These are phyloP conservation scores for Schizochytrium sp. DNA, from an alignment of 108 stramenopile genomes.

Conservation along the genomic window DNA sequence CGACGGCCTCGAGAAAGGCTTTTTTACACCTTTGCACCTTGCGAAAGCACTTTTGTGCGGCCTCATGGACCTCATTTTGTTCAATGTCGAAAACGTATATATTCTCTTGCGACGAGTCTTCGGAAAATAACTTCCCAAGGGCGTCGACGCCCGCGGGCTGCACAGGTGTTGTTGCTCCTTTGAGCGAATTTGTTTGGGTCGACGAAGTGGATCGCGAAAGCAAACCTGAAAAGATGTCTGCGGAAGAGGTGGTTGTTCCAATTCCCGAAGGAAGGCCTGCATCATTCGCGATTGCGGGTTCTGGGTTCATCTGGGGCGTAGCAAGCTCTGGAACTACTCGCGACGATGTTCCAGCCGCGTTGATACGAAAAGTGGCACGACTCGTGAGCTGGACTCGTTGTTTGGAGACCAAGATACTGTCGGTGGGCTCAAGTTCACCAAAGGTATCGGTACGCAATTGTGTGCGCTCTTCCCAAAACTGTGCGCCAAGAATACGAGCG, in stretches of 20 bases:
- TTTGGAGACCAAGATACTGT: neutral
- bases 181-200: neutral
- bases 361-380: neutral
- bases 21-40: neutral
- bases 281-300: too few relatives aligned
- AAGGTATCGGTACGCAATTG: neutral
- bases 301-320: too few relatives aligned
- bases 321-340: too few relatives aligned
- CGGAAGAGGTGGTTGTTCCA: too few relatives aligned
- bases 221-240: too few relatives aligned
- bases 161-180: neutral
- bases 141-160: neutral
- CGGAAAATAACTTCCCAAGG: neutral
- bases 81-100: neutral
- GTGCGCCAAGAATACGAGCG: neutral
- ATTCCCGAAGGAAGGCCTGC: too few relatives aligned
- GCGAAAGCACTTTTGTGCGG: neutral
- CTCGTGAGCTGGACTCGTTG: neutral
- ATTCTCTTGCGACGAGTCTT: neutral
- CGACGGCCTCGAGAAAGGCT: neutral
- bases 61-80: neutral
- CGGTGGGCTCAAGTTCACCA: neutral
- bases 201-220: too few relatives aligned
- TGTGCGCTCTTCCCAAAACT: neutral
- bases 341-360: too few relatives aligned